These are phyloP conservation scores for Zymoseptoria brevis DNA, from an alignment of 2,329 filamentous ascomycete species.

Conservation along the genomic window DNA sequence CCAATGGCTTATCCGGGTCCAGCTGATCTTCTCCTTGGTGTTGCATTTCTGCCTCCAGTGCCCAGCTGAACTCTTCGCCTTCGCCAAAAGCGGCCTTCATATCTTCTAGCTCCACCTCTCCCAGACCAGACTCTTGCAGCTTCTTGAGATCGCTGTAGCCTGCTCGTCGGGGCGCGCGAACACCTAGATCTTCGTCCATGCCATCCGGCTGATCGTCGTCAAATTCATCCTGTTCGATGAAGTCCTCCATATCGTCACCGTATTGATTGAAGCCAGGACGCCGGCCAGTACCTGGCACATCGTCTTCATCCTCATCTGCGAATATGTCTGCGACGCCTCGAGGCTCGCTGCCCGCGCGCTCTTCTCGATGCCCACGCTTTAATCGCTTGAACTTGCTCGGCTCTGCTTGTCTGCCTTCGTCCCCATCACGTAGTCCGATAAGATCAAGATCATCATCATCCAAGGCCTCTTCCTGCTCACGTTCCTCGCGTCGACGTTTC, in stretches of 20 bases:
- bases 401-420: slow-evolving; percentile 56
- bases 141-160: slow-evolving; percentile 65
- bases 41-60: slow-evolving; percentile 78
- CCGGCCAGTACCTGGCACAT: slow-evolving; percentile 39
- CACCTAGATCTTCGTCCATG: slow-evolving; percentile 77
- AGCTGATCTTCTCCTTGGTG: slow-evolving; percentile 68
- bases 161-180: slow-evolving; percentile 69
- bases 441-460: slow-evolving; percentile 95
- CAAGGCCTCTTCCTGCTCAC: slow-evolving; percentile 73
- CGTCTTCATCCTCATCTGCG: slow-evolving; percentile 78
- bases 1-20: slow-evolving; percentile 72
- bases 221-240: slow-evolving; percentile 93
- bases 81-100: slow-evolving; percentile 95
- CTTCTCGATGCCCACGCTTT: slow-evolving; percentile 79
- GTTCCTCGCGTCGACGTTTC: slow-evolving; percentile 66
- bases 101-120: slow-evolving; percentile 88
- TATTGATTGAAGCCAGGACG: slow-evolving; percentile 40
- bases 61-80: slow-evolving; percentile 93
- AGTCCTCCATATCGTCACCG: slow-evolving; percentile 68
- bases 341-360: slow-evolving; percentile 52
- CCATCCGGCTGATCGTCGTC: slow-evolving; percentile 73
- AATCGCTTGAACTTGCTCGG: slow-evolving; percentile 93
- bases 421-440: slow-evolving; percentile 74
- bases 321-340: slow-evolving; percentile 88
- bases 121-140: slow-evolving; percentile 57